phyloP scores from a whole-genome alignment of 441 rosid genomes.

The Populus hybrid region DNA sequence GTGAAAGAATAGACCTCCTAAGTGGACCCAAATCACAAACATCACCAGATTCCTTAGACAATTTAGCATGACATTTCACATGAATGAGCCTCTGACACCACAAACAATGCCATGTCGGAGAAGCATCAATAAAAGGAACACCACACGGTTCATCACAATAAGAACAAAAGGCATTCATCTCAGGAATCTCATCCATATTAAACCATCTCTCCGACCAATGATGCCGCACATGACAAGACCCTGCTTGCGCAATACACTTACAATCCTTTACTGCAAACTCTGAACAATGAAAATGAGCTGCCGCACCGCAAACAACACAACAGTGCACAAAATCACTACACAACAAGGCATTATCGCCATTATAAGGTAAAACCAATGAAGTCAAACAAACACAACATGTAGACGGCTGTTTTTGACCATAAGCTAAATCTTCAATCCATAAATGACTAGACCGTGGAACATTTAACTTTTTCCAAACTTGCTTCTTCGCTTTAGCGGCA shows the following conservation, averaged over 20 bases:
- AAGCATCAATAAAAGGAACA: constrained; percentile 60
- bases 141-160: constrained; percentile 69
- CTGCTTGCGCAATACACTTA: constrained; percentile 63
- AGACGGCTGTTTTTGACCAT: constrained; percentile 40
- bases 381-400: constrained; percentile 60
- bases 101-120: constrained; percentile 70
- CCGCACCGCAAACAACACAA: constrained; percentile 57
- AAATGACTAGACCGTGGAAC: constrained; percentile 59
- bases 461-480: constrained; percentile 50
- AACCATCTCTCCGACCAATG: constrained; percentile 76
- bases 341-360: constrained; percentile 30
- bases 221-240: constrained; percentile 47
- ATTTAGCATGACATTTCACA: constrained; percentile 58
- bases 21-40: constrained; percentile 63
- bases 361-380: constrained; percentile 40
- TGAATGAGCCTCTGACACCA: constrained; percentile 75
- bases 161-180: constrained; percentile 59
- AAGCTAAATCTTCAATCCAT: constrained; percentile 55
- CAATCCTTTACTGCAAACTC: constrained; percentile 54
- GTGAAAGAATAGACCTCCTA: constrained; percentile 59
- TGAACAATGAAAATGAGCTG: constrained; percentile 62
- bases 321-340: constrained; percentile 43
- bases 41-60: constrained; percentile 63
- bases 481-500: constrained; percentile 56
- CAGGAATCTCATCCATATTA: constrained; percentile 53